Percentiles rank a stretch among this genome's conserved stretches.
phyloP scores from a whole-genome alignment of 768 basidiomycete genomes.

The Boletus rubroflammeus region DNA sequence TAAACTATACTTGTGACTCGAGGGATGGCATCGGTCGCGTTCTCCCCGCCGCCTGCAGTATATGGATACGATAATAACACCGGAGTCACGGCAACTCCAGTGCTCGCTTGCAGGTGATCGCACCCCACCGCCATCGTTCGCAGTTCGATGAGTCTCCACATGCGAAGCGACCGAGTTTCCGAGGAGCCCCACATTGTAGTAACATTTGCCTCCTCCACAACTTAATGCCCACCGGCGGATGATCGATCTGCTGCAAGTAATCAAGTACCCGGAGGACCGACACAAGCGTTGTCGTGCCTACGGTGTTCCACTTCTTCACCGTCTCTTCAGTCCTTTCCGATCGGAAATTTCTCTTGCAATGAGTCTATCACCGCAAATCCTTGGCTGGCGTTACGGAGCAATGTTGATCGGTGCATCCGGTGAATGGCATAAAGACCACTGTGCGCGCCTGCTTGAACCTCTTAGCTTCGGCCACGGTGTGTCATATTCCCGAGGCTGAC shows the following conservation, averaged over 20 bases:
- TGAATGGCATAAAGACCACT: neutral
- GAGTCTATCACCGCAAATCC: neutral
- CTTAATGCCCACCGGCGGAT: neutral
- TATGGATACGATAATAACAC: neutral
- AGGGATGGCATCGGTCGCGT: neutral
- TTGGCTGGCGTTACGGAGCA: neutral
- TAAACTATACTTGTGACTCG: neutral
- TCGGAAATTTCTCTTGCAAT: neutral
- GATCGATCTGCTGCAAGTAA: conserved; percentile 1
- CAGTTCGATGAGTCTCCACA: neutral
- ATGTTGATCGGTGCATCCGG: neutral
- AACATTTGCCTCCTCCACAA: neutral
- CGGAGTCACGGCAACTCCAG: neutral
- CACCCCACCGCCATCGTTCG: neutral
- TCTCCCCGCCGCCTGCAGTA: neutral
- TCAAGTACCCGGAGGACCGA: neutral
- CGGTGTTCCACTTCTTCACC: neutral
- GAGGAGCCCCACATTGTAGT: neutral
- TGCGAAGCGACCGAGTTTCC: conserved; percentile 12
- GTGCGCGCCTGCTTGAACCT: neutral
- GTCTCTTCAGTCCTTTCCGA: neutral
- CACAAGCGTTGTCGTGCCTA: conserved; percentile 11
- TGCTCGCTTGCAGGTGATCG: neutral
- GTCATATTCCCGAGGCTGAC: neutral
- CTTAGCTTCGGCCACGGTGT: neutral